A percentile compares a stretch with the other conserved stretches of the same genome.
Conservation (phyloP, 352 stramenopile species). For the Stramenopiles sp. region DNA sequence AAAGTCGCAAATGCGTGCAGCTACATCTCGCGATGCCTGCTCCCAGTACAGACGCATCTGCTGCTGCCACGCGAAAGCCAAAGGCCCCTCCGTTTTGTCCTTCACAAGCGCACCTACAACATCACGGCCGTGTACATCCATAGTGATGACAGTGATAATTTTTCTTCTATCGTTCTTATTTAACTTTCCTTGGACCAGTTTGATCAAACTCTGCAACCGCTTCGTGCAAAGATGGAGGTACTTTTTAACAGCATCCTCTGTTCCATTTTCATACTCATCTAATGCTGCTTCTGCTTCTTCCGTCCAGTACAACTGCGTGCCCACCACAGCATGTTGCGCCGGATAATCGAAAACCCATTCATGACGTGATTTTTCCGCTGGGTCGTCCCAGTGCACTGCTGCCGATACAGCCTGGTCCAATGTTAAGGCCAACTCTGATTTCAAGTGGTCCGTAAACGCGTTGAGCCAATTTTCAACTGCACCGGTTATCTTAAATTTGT, state of each 20-base stretch:
- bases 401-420: conserved; percentile 64
- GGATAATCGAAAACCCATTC: conserved; percentile 94
- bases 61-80: conserved; percentile 64
- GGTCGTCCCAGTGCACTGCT: conserved; percentile 66
- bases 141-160: conserved; percentile 81
- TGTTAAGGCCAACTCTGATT: conserved; percentile 49
- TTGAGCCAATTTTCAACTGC: conserved; percentile 62
- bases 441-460: conserved; percentile 54
- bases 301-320: conserved; percentile 79
- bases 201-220: conserved; percentile 66
- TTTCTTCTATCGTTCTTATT: conserved; percentile 64
- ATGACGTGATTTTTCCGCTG: conserved; percentile 83
- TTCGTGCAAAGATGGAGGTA: conserved; percentile 52
- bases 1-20: conserved; percentile 88
- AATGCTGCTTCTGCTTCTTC: conserved; percentile 78
- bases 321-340: conserved; percentile 56
- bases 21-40: conserved; percentile 77
- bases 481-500: conserved; percentile 52
- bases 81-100: conserved; percentile 56
- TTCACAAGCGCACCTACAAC: conserved; percentile 67
- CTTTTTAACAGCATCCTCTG: conserved; percentile 57
- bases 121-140: conserved; percentile 82
- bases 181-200: conserved; percentile 63
- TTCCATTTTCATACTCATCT: conserved; percentile 59
- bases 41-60: conserved; percentile 64